phyloP scores from a whole-genome alignment of 192 early-diverging fungal genomes.

The Gaertneriomyces semiglobifer region DNA sequence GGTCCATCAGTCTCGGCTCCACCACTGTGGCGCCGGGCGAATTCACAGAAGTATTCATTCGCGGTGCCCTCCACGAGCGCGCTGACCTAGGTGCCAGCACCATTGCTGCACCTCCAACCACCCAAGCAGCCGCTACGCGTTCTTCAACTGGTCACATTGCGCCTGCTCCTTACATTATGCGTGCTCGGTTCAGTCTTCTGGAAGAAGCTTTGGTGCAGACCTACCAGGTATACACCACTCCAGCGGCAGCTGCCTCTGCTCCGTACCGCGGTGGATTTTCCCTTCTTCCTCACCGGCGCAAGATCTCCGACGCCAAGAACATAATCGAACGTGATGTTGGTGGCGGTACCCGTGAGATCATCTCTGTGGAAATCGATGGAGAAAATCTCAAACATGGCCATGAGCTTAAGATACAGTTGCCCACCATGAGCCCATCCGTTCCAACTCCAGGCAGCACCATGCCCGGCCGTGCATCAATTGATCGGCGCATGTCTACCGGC shows the following conservation, averaged over 20 bases:
- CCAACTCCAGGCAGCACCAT: conserved; percentile 25
- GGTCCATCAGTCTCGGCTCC: conserved; percentile 21
- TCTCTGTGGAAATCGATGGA: conserved; percentile 23
- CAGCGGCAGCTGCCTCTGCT: conserved; percentile 1
- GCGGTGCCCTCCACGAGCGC: conserved; percentile 10
- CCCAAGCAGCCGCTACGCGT: conserved; percentile 9
- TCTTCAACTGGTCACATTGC: not conserved
- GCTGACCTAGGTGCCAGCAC: conserved; percentile 12
- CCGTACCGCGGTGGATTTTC: conserved; percentile 16
- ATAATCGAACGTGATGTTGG: conserved; percentile 21
- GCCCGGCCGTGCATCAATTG: conserved; percentile 15
- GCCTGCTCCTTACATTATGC: conserved; percentile 22
- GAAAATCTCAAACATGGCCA: conserved; percentile 23
- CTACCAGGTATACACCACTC: conserved; percentile 12
- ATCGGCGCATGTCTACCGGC: conserved; percentile 24
- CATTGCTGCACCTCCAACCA: conserved; percentile 13
- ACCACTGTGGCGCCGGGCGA: conserved; percentile 3
- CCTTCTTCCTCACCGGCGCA: conserved; percentile 7
- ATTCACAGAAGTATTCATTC: conserved; percentile 15
- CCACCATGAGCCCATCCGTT: conserved; percentile 10
- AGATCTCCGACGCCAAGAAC: not conserved
- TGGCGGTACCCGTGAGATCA: conserved; percentile 16
- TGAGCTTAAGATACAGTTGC: conserved; percentile 22
- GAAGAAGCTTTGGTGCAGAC: conserved; percentile 18
- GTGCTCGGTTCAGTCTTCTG: conserved; percentile 16